Base-by-base conservation (phyloP, 2,329 filamentous ascomycete genomes). In the Neodidymelliopsis sp. region DNA sequence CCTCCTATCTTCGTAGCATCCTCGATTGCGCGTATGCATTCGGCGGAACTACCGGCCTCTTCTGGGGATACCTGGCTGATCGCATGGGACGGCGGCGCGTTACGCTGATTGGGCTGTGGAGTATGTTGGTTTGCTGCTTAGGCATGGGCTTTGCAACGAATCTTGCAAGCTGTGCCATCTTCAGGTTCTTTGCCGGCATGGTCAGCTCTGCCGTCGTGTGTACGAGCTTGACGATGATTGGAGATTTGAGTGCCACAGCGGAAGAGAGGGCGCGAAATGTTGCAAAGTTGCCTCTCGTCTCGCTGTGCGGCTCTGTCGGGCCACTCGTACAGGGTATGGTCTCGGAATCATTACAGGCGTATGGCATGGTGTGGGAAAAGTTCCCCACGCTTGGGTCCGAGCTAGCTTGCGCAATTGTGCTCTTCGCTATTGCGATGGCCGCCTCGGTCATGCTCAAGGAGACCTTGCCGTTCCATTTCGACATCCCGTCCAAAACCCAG, bases 21-120 rank as follows among this genome's bases (percentile, higher is more conserved):
- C 69, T 79, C 33, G 75, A 78, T 45, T 77, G 76, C 63, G 74
- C 76, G 16, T 79, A 78, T 56, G 76, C 75, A 15, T 74, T 79
- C 44, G 77, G 77, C 18, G 74, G 74, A 30, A 73, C 74, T 23
- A 71, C 66, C 30, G 77, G 77, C 28, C 63, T 77, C 11, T 69
- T 76, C 39, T 79, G 76, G 75, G 77, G 77, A 18, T 74, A 72
- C 42, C 64, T 76, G 15, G 64, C 75, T 5, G 77, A 79, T 54
- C 70, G 71, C 24, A 60, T 74, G 53, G 77, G 77, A 22, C 69
- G 77, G 6, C 69, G 74, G 33, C 72, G 69, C n/a, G 69, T 77
- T n/a, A 74, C 76, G 4, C 55, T 79, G 37, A 49, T 71, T 15
- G 77, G 77, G n/a, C 62, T 79, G 24, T 69, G 69, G 54, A 71